A percentile compares a stretch with the other conserved stretches of the same genome.
Evolutionary conservation across 2,329 filamentous ascomycete genomes (phyloP).

Genomic region (Venturiaceae sp.): DNA sequence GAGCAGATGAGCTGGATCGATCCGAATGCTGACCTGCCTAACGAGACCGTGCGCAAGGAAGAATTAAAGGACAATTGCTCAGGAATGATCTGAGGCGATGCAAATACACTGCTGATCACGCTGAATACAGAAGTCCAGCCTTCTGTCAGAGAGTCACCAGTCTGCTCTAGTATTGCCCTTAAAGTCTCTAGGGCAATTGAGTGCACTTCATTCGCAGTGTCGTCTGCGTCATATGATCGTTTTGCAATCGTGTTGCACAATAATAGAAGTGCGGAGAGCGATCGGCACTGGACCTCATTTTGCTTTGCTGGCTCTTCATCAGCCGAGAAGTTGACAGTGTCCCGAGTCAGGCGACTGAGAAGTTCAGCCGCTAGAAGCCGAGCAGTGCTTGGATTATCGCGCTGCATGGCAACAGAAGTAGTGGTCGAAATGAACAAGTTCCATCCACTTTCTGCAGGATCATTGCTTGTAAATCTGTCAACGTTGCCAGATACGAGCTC

Average conservation of each 20-base stretch:
- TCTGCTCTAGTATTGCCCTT: slow-evolving; percentile 75
- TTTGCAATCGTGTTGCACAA: slow-evolving; percentile 24
- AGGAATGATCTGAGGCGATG: background rate
- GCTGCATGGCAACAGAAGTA: slow-evolving; percentile 34
- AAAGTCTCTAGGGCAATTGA: slow-evolving; percentile 69
- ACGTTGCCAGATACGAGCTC: slow-evolving; percentile 35
- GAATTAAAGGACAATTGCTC: slow-evolving; percentile 5
- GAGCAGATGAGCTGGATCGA: slow-evolving; percentile 90
- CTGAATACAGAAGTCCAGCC: slow-evolving; percentile 84
- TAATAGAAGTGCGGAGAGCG: slow-evolving; percentile 56
- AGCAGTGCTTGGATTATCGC: slow-evolving; percentile 29
- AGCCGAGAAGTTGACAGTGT: slow-evolving; percentile 42
- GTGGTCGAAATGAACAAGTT: slow-evolving; percentile 49
- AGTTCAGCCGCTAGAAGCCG: slow-evolving; percentile 40
- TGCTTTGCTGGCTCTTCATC: slow-evolving; percentile 30
- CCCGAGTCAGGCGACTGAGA: slow-evolving; percentile 35
- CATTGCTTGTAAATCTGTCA: slow-evolving; percentile 54
- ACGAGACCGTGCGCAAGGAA: slow-evolving; percentile 50
- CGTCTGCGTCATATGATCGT: slow-evolving; percentile 46
- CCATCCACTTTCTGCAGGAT: slow-evolving; percentile 68
- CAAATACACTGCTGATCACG: slow-evolving; percentile 74
- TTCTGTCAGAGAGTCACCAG: slow-evolving; percentile 70
- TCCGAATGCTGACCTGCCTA: slow-evolving; percentile 79
- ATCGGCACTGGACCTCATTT: slow-evolving; percentile 56
- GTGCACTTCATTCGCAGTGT: slow-evolving; percentile 70